Base-by-base conservation (phyloP, 345 rosid species). In the Aquilaria yunnanensis region DNA sequence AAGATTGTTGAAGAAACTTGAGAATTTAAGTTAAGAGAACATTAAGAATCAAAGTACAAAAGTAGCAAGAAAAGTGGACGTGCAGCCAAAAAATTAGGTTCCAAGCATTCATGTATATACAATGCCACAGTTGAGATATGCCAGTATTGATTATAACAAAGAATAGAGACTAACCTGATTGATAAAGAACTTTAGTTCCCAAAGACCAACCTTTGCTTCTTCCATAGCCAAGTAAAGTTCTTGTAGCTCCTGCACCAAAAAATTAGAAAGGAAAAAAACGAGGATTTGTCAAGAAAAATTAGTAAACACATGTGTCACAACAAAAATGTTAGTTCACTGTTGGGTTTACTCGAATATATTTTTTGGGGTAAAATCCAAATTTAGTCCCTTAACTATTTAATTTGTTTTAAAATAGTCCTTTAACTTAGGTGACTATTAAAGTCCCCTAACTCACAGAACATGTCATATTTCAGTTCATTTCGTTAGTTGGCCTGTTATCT, bases 131-230 rank as follows among this genome's bases (percentile, higher is more conserved):
- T 32, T 14, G 48, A 32, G 57, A 65, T 14, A 33, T 14, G 16
- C 33, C 56, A 14, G 33, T 9, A 56, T 9, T 65, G n/a, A 65
- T 46, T 53, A 46, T 11, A 65, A 56, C 8, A 9, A 32, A 48
- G 32, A 56, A 7, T 65, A 61, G 51, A 56, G 5, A 76, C 54
- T 62, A 7, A 90, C 98, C 96, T 81, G 79, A 54, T 61, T 34
- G 58, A 93, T 88, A 61, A 93, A 74, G 74, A 90, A 90, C 70
- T 70, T 90, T 37, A 93, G 80, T 14, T 97, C 97, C 98, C 98
- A 93, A 62, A 93, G 89, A 49, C 98, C 98, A 76, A 90, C 98
- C 78, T 93, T 90, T 66, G 90, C 98, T 83, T 93, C 98, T 78
- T 90, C 98, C 82, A 93, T 54, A 67, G 97, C 80, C 3, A 94